A percentile compares a stretch with the other conserved stretches of the same genome.
These are phyloP conservation scores for Spergularia bocconei DNA, from an alignment of 148 eudicot genomes.

Conservation along the genomic window DNA sequence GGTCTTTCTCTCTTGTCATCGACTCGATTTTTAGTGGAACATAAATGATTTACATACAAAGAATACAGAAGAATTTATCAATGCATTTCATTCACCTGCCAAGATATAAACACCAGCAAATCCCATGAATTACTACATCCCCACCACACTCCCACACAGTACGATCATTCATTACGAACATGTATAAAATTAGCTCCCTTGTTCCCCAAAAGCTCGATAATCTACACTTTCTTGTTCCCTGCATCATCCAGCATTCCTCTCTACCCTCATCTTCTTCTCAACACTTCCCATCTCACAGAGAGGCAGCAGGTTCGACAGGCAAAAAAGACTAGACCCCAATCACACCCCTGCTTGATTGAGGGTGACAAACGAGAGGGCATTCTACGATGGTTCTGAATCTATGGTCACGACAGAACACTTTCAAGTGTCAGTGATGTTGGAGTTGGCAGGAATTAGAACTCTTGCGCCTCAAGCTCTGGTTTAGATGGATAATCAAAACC, in stretches of 20 bases:
- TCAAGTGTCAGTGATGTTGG: slow-evolving; percentile 15
- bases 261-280: slow-evolving; percentile 2
- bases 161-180: slow-evolving; percentile 12
- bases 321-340: slow-evolving; percentile 6
- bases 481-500: slow-evolving; percentile 92
- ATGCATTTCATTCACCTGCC: slow-evolving; percentile 2
- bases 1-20: too few species aligned
- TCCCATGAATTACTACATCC: slow-evolving; percentile 15
- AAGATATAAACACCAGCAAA: slow-evolving; percentile 17
- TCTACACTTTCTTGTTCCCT: slow-evolving; percentile 6
- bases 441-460: slow-evolving; percentile 30
- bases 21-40: neutral
- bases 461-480: slow-evolving; percentile 70
- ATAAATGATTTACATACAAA: neutral
- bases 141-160: slow-evolving; percentile 13
- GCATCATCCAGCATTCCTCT: neutral
- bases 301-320: slow-evolving; percentile 1
- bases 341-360: slow-evolving; percentile 13
- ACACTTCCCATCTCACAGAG: neutral
- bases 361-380: neutral
- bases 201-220: slow-evolving; percentile 6
- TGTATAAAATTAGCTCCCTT: neutral
- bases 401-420: slow-evolving; percentile 6
- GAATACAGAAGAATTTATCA: neutral
- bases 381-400: slow-evolving; percentile 17